phyloP scores from a whole-genome alignment of 257 asterid species.

The Solanum raphanifolium region DNA sequence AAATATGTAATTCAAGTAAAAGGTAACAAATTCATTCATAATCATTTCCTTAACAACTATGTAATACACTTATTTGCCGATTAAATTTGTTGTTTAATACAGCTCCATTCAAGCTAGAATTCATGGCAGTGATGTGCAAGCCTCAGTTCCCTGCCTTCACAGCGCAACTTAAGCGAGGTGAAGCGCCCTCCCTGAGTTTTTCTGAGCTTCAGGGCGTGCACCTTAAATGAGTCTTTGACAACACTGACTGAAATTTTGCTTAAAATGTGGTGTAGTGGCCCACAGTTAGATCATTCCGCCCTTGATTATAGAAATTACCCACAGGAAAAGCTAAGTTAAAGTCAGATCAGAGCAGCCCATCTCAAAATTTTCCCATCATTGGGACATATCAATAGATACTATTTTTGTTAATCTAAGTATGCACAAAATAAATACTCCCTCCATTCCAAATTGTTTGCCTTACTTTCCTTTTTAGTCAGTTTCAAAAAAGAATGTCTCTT shows the following conservation, averaged over 20 bases:
- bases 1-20: neutral
- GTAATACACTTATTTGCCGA: neutral
- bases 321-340: neutral
- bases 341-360: neutral
- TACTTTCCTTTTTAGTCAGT: neutral
- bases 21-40: neutral
- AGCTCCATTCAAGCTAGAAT: neutral
- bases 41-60: neutral
- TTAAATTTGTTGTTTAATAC: neutral
- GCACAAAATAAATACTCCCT: neutral
- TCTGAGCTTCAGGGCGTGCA: neutral
- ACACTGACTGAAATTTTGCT: neutral
- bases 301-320: neutral
- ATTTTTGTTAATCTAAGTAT: neutral
- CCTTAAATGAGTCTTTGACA: neutral
- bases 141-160: neutral
- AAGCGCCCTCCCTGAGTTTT: neutral
- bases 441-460: neutral
- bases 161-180: neutral
- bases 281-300: neutral
- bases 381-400: neutral
- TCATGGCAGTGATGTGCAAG: neutral
- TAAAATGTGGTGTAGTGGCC: neutral
- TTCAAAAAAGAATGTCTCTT: neutral
- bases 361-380: neutral